These are phyloP conservation scores for Geosmithia morbida DNA, from an alignment of 2,329 filamentous ascomycete species.

Conservation along the genomic window DNA sequence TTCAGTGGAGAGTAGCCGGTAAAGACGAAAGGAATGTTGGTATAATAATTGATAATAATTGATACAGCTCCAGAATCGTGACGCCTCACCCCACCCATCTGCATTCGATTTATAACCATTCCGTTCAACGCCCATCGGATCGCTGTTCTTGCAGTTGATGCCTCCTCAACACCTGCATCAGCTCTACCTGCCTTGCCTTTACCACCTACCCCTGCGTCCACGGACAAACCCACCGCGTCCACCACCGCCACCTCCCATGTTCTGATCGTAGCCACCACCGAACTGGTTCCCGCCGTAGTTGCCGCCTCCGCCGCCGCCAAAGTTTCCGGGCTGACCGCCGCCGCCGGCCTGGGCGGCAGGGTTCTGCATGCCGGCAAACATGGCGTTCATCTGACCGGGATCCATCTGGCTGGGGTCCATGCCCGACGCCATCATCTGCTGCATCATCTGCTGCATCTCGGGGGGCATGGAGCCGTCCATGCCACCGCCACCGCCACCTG, in stretches of 20 bases:
- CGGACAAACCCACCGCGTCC: conserved; percentile 12
- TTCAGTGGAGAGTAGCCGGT: too few relatives aligned
- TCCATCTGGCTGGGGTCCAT: conserved; percentile 57
- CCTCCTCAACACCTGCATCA: too few relatives aligned
- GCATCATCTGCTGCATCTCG: conserved; percentile 53
- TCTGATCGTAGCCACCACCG: conserved; percentile 34
- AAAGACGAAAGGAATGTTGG: background rate
- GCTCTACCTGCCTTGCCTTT: background rate
- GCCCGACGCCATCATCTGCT: conserved; percentile 52
- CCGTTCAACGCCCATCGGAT: background rate
- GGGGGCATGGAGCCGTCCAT: conserved; percentile 47
- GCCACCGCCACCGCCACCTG: conserved; percentile 15
- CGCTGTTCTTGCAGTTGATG: too few relatives aligned
- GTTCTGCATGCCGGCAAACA: conserved; percentile 45
- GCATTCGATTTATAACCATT: background rate
- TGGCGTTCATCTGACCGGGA: conserved; percentile 38
- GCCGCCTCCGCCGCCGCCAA: conserved; percentile 36
- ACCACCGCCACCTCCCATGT: conserved; percentile 24
- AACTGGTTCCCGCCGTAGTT: conserved; percentile 38
- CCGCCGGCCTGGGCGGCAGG: conserved; percentile 19
- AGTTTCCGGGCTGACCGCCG: conserved; percentile 17
- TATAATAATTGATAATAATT: too few relatives aligned
- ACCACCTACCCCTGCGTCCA: conserved; percentile 15
- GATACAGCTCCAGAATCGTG: background rate
- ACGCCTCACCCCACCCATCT: background rate